Conservation (phyloP, 2,329 filamentous ascomycete genomes). For the Shiraia bambusicola region DNA sequence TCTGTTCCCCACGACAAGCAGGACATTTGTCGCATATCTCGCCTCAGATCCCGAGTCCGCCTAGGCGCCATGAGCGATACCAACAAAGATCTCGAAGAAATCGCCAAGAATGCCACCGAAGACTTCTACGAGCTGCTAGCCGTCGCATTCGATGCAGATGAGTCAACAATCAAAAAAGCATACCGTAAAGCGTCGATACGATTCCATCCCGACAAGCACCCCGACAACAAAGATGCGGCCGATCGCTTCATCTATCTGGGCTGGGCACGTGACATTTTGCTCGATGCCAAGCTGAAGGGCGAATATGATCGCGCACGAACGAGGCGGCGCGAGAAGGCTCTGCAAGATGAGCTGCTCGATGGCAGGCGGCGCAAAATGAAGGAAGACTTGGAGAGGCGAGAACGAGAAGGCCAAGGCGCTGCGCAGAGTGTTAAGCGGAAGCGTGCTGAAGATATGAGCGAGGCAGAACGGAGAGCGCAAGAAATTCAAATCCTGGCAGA, state of each 20-base stretch:
- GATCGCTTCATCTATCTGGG: slow-evolving; percentile 83
- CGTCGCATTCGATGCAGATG: slow-evolving; percentile 63
- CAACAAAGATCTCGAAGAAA: slow-evolving; percentile 47
- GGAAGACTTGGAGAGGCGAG: slow-evolving; percentile 80
- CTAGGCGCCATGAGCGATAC: slow-evolving; percentile 35
- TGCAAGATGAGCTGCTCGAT: slow-evolving; percentile 72
- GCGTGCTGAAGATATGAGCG: slow-evolving; percentile 47
- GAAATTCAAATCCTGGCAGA: slow-evolving; percentile 49
- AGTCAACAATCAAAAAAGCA: slow-evolving; percentile 76
- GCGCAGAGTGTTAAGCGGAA: slow-evolving; percentile 44
- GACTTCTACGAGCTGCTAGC: slow-evolving; percentile 80
- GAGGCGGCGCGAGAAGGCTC: slow-evolving; percentile 68
- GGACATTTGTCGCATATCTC: neutral
- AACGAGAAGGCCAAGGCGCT: slow-evolving; percentile 52
- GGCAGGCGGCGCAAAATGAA: slow-evolving; percentile 73
- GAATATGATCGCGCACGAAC: slow-evolving; percentile 77
- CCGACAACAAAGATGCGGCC: slow-evolving; percentile 60
- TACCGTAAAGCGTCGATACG: slow-evolving; percentile 85
- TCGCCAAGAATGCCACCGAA: slow-evolving; percentile 44
- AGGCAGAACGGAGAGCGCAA: slow-evolving; percentile 61
- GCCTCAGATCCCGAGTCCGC: neutral
- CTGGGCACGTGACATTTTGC: slow-evolving; percentile 81
- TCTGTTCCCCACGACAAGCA: neutral
- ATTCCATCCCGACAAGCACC: slow-evolving; percentile 91
- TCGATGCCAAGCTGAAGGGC: slow-evolving; percentile 67